These are phyloP conservation scores for Effrenium voratum DNA, from an alignment of 73 alveolate species.

Conservation along the genomic window DNA sequence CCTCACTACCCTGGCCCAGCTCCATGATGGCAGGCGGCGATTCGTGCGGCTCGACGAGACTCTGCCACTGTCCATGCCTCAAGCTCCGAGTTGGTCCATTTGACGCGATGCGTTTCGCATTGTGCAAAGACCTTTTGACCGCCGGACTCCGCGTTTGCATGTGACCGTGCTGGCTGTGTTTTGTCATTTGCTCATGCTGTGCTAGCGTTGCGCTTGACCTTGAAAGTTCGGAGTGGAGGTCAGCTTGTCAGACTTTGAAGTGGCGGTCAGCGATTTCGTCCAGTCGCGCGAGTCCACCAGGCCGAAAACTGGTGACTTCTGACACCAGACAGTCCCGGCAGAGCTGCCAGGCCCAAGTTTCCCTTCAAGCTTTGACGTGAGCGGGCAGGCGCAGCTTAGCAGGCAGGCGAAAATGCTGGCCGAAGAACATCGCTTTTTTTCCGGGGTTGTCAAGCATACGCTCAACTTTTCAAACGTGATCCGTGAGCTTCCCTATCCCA, in stretches of 20 bases:
- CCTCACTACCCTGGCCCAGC: neutral
- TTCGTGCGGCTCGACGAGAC: constrained; percentile 85
- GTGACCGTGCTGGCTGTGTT: neutral
- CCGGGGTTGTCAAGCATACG: too few species aligned
- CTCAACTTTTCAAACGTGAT: too few species aligned
- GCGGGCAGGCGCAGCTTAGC: too few species aligned
- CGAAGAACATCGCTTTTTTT: too few species aligned
- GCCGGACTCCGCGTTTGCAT: too few species aligned
- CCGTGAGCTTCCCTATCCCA: too few species aligned
- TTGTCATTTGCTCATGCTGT: neutral
- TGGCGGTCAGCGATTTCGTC: constrained; percentile 62
- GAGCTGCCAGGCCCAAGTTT: constrained; percentile 7
- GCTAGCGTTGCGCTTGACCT: neutral
- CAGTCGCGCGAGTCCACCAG: constrained; percentile 77
- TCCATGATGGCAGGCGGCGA: constrained; percentile 27
- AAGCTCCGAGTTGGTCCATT: too few species aligned
- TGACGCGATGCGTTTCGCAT: too few species aligned
- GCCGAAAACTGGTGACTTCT: neutral
- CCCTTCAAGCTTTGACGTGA: constrained; percentile 49
- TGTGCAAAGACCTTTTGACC: too few species aligned
- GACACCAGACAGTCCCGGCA: neutral
- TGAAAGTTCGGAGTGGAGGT: neutral
- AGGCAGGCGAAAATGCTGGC: too few species aligned
- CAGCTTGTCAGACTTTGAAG: constrained; percentile 47
- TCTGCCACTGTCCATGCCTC: constrained; percentile 56